Conservation (phyloP, 495 filamentous ascomycete species). For the Aspergillus ellipticus region DNA sequence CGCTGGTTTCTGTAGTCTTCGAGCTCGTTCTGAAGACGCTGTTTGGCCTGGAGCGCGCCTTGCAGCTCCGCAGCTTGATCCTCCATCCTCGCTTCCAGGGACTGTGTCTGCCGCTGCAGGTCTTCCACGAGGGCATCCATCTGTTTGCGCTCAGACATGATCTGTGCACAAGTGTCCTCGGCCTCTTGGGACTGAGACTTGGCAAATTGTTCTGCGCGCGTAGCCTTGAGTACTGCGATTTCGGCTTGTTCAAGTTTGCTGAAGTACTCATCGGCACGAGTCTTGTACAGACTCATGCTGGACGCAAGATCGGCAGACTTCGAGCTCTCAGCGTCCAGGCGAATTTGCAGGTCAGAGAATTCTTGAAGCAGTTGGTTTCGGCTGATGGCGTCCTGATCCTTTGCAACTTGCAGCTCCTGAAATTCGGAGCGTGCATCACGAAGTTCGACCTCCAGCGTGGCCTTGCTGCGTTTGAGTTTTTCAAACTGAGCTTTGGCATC, state of each 20-base stretch:
- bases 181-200: conserved; percentile 83
- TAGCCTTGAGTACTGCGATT: conserved; percentile 89
- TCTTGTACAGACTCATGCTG: conserved; percentile 86
- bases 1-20: conserved; percentile 95
- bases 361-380: conserved; percentile 87
- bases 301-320: conserved; percentile 79
- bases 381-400: conserved; percentile 81
- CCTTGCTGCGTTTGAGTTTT: conserved; percentile 73
- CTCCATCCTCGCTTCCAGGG: conserved; percentile 85
- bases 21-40: conserved; percentile 93
- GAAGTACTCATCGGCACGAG: conserved; percentile 93
- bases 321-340: conserved; percentile 83
- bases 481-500: conserved; percentile 86
- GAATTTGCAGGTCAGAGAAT: conserved; percentile 90
- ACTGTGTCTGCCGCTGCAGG: conserved; percentile 82
- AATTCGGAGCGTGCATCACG: conserved; percentile 80
- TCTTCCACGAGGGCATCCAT: conserved; percentile 89
- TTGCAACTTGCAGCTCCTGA: conserved; percentile 67
- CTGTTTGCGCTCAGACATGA: conserved; percentile 88
- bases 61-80: conserved; percentile 88
- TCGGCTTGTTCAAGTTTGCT: conserved; percentile 96
- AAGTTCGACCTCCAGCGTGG: conserved; percentile 80
- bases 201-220: conserved; percentile 88
- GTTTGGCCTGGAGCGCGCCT: conserved; percentile 83
- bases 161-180: conserved; percentile 83